phyloP scores from a whole-genome alignment of 2,329 filamentous ascomycete genomes.

The Hypomyces perniciosus region DNA sequence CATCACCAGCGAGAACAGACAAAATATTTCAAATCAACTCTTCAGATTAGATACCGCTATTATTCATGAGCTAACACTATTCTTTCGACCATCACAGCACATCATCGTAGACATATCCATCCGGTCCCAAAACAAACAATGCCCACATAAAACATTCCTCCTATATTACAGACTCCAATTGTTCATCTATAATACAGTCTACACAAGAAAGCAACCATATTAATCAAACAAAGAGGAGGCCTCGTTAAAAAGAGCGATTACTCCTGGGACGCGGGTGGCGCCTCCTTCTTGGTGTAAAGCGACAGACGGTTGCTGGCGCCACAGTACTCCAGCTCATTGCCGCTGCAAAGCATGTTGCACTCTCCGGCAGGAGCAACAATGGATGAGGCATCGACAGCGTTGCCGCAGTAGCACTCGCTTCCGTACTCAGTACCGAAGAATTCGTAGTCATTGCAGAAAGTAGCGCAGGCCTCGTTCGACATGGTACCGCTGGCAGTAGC shows the following conservation, averaged over 20 bases:
- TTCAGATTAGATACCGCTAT: no score
- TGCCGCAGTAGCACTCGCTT: conserved; percentile 33
- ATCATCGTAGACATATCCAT: neutral
- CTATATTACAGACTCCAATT: neutral
- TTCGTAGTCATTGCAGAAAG: conserved; percentile 25
- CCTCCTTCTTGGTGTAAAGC: conserved; percentile 26
- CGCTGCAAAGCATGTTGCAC: conserved; percentile 37
- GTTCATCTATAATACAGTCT: neutral
- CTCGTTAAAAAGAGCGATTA: no score
- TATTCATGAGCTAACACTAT: neutral
- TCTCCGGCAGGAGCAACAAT: conserved; percentile 25
- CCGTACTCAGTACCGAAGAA: conserved; percentile 35
- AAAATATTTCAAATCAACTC: no score
- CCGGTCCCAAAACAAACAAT: conserved; percentile 3
- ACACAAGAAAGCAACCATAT: neutral
- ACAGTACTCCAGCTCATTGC: conserved; percentile 32
- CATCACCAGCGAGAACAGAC: no score
- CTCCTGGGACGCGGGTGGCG: neutral
- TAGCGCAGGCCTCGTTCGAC: conserved; percentile 29
- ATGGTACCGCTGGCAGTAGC: conserved; percentile 22
- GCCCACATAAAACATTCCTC: neutral
- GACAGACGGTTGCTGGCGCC: conserved; percentile 34
- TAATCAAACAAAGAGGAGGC: no score
- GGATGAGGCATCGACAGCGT: conserved; percentile 24
- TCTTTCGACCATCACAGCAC: neutral